These are phyloP conservation scores for Ilyonectria robusta DNA, from an alignment of 2,329 filamentous ascomycete species.

Conservation along the genomic window DNA sequence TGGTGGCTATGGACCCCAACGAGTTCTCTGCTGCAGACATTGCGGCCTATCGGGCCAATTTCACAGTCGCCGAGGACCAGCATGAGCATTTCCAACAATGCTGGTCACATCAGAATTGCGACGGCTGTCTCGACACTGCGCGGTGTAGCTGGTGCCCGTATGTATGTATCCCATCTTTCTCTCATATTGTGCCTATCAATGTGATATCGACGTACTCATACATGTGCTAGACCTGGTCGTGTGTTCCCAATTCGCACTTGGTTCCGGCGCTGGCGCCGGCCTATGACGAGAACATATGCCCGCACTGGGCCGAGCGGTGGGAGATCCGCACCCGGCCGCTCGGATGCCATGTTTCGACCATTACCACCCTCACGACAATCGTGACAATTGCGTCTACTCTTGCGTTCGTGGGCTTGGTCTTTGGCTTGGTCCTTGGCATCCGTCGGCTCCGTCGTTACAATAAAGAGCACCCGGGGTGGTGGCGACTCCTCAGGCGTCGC, in stretches of 20 bases:
- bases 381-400: constrained; percentile 50
- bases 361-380: constrained; percentile 50
- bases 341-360: constrained; percentile 54
- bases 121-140: constrained; percentile 58
- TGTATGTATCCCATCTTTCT: constrained; percentile 52
- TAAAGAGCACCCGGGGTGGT: constrained; percentile 40
- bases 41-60: constrained; percentile 47
- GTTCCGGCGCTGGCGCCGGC: constrained; percentile 66
- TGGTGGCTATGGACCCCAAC: constrained; percentile 29
- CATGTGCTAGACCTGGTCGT: constrained; percentile 63
- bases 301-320: constrained; percentile 62
- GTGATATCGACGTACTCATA: constrained; percentile 20
- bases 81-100: constrained; percentile 63
- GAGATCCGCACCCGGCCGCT: constrained; percentile 55
- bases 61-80: constrained; percentile 47
- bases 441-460: constrained; percentile 41
- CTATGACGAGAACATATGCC: constrained; percentile 65
- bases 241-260: constrained; percentile 64
- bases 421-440: constrained; percentile 39
- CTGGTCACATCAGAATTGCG: constrained; percentile 66
- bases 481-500: constrained; percentile 25
- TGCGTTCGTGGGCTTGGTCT: constrained; percentile 43
- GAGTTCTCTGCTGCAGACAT: constrained; percentile 26
- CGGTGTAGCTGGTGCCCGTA: constrained; percentile 69
- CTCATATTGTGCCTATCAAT: background rate